These are phyloP conservation scores for Didymosphaeria variabile DNA, from an alignment of 2,329 filamentous ascomycete species.

Conservation along the genomic window DNA sequence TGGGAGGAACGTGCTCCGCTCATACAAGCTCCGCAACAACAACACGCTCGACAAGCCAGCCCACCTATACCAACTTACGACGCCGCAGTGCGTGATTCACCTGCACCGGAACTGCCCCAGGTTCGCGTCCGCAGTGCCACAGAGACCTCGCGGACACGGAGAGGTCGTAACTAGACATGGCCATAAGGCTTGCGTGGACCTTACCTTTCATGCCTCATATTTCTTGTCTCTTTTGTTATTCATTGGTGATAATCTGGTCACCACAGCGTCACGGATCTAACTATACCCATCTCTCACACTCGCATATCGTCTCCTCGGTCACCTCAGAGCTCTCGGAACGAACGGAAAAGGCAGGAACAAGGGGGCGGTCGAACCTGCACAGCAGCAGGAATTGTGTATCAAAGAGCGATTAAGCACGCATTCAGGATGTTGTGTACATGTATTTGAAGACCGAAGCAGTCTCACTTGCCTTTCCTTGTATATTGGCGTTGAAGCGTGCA, in stretches of 20 bases:
- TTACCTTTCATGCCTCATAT: neutral
- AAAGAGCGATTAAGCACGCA: neutral
- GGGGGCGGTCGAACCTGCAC: neutral
- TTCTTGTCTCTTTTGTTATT: slow-evolving; percentile 17
- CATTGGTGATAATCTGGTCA: slow-evolving; percentile 5
- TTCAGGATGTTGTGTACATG: neutral
- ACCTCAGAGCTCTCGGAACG: neutral
- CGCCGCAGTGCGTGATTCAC: slow-evolving; percentile 77
- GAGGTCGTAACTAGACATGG: slow-evolving; percentile 19
- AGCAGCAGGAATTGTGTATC: slow-evolving; percentile 4
- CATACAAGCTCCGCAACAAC: slow-evolving; percentile 34
- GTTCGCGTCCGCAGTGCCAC: slow-evolving; percentile 33
- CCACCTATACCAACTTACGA: slow-evolving; percentile 86
- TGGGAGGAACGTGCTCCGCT: slow-evolving; percentile 63
- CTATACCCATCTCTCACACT: slow-evolving; percentile 27
- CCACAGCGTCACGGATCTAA: slow-evolving; percentile 17
- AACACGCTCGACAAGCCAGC: slow-evolving; percentile 25
- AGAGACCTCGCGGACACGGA: slow-evolving; percentile 26
- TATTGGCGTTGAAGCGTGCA: slow-evolving; percentile 18
- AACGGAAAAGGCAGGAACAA: slow-evolving; percentile 7
- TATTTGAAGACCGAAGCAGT: neutral
- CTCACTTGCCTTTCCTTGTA: slow-evolving; percentile 2
- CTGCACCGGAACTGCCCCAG: slow-evolving; percentile 24
- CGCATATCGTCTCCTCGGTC: slow-evolving; percentile 25
- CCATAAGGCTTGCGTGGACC: neutral